Base-by-base conservation (phyloP, 805 yeast species). In the Yarrowia hollandica region DNA sequence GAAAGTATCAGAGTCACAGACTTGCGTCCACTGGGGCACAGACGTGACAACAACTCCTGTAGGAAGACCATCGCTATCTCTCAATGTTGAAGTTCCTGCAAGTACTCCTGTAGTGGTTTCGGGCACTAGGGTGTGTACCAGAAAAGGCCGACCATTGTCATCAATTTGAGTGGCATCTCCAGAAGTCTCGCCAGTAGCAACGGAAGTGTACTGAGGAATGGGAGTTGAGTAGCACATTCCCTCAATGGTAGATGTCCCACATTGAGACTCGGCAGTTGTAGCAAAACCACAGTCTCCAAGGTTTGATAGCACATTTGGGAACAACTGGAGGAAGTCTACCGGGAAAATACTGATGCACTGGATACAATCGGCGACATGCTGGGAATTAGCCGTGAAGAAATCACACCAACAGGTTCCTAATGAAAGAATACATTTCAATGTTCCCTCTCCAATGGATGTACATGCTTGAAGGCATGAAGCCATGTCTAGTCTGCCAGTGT, bases 171-270 rank as follows among this genome's bases (percentile, higher is more conserved):
- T 26, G 3, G 16, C 4, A 1, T 5, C 12, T 5, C 48, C 48
- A 12, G 33, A 4, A 4, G 33, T 5, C 2, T n/a, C 6, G 1
- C 48, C 48, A 18, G 33, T 26, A 4, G 26, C 48, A 5, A 16
- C 5, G 26, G 48, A 41, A 16, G 48, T 41, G 48, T 41, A 41
- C 33, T 41, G 48, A 3, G 48, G 48, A 9, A 41, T 26, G 4
- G 48, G 48, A 16, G 48, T 41, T 10, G 33, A 25, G 1, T 5
- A 1, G 10, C 48, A 41, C 15, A 7, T 12, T 1, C 48, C 48
- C 11, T 26, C 14, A 12, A 41, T 26, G 2, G 48, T 41, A 1
- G 31, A 25, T 2, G 33, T 18, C 9, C 6, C 12, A 10, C 48
- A 41, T 1, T 16, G 12, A 12, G 48, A 5, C 12, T 16, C 11